These are phyloP conservation scores for Fonsecaea nubica DNA, from an alignment of 2,329 filamentous ascomycete genomes.

Conservation along the genomic window DNA sequence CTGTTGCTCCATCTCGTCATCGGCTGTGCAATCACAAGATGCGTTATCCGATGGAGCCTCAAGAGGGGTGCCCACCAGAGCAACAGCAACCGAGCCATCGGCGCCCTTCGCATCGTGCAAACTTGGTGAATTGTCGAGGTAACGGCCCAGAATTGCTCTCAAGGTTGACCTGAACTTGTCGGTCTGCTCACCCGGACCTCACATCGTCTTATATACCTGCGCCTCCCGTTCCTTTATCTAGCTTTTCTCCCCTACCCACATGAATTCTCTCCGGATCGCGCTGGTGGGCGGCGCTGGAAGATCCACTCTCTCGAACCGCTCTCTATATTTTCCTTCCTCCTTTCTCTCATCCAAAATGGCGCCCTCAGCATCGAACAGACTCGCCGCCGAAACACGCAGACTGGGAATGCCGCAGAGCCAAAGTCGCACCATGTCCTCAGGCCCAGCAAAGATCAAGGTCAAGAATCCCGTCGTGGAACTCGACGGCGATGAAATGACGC, in stretches of 20 bases:
- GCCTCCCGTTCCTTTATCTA: slow-evolving; percentile 17
- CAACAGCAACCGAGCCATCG: slow-evolving; percentile 12
- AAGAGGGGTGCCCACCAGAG: slow-evolving; percentile 8
- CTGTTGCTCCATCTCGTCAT: slow-evolving; percentile 8
- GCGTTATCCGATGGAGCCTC: slow-evolving; percentile 17
- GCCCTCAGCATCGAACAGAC: slow-evolving; percentile 31
- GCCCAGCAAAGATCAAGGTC: slow-evolving; percentile 90
- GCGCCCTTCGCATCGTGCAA: slow-evolving; percentile 15
- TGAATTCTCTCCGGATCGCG: slow-evolving; percentile 34
- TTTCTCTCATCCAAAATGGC: slow-evolving; percentile 30
- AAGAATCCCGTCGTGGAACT: slow-evolving; percentile 98
- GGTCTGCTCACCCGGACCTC: slow-evolving; percentile 6
- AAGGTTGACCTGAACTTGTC: slow-evolving; percentile 8
- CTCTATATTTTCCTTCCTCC: slow-evolving; percentile 23
- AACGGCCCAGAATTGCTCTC: slow-evolving; percentile 11
- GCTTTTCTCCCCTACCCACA: slow-evolving; percentile 19
- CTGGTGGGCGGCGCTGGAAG: slow-evolving; percentile 33
- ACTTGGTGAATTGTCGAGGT: slow-evolving; percentile 1
- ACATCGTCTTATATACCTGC: slow-evolving; percentile 4
- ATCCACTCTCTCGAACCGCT: slow-evolving; percentile 11
- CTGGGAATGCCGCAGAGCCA: slow-evolving; percentile 37
- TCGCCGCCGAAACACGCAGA: slow-evolving; percentile 36
- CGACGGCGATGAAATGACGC: slow-evolving; percentile 94
- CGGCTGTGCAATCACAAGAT: slow-evolving; percentile 16
- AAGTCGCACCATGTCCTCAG: slow-evolving; percentile 53